Evolutionary conservation across 495 filamentous ascomycete genomes (phyloP).

Genomic region (Neurospora sp.): DNA sequence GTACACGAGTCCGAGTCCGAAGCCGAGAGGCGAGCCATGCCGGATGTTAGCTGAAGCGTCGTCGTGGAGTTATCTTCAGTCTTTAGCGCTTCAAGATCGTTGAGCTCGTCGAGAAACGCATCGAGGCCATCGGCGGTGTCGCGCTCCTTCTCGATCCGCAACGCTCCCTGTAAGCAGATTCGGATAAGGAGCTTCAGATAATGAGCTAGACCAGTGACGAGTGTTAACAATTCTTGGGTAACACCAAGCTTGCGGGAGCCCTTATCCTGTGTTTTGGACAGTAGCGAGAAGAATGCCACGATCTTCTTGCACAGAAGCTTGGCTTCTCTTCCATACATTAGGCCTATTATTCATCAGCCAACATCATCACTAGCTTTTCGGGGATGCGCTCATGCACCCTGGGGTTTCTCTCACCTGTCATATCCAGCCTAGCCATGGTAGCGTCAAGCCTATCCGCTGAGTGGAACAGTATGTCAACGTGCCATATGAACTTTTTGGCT

Average conservation of each 20-base stretch:
- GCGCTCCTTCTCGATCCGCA: conserved; percentile 83
- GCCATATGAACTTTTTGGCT: conserved; percentile 93
- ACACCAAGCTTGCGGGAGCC: conserved; percentile 83
- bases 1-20: conserved; percentile 73
- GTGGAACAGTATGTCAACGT: conserved; percentile 86
- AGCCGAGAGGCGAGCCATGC: conserved; percentile 63
- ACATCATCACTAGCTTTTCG: background rate
- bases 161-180: conserved; percentile 87
- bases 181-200: conserved; percentile 97
- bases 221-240: conserved; percentile 87
- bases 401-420: conserved; percentile 53
- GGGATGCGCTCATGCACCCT: background rate
- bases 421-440: conserved; percentile 55
- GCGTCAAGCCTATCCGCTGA: conserved; percentile 77
- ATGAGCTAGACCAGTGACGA: conserved; percentile 94
- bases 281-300: conserved; percentile 89
- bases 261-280: conserved; percentile 88
- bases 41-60: conserved; percentile 62
- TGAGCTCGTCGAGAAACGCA: conserved; percentile 71
- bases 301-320: conserved; percentile 99
- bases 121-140: conserved; percentile 62
- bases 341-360: conserved; percentile 39
- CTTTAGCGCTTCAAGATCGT: conserved; percentile 59
- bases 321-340: conserved; percentile 87
- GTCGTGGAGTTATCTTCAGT: conserved; percentile 48